A percentile compares a stretch with the other conserved stretches of the same genome.
Evolutionary conservation across 2,329 filamentous ascomycete genomes (phyloP).

Genomic region (Ceratocystis ficicola): DNA sequence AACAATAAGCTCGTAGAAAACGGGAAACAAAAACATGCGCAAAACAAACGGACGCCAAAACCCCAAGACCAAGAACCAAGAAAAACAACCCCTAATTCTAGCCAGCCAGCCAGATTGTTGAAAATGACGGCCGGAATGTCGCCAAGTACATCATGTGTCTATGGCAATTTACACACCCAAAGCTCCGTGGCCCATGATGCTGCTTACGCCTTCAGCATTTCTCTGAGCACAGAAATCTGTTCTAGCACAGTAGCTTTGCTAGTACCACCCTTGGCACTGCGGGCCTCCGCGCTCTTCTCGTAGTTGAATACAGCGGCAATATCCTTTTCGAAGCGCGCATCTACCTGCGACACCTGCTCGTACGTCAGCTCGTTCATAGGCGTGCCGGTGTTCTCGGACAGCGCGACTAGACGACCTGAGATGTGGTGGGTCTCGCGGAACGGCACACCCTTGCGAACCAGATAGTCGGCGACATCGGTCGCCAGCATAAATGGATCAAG

Average conservation of each 20-base stretch:
- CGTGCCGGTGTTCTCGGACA: slow-evolving; percentile 51
- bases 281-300: slow-evolving; percentile 69
- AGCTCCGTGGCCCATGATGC: not conserved
- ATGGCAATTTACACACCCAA: not conserved
- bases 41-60: slow-evolving; percentile 7
- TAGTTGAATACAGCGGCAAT: slow-evolving; percentile 64
- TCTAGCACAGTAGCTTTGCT: slow-evolving; percentile 55
- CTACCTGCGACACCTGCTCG: slow-evolving; percentile 55
- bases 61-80: not conserved
- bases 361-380: slow-evolving; percentile 59
- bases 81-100: slow-evolving; percentile 4
- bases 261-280: slow-evolving; percentile 64
- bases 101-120: not conserved
- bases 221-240: slow-evolving; percentile 45
- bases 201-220: slow-evolving; percentile 28
- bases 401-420: slow-evolving; percentile 55
- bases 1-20: not conserved
- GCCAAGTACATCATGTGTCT: not conserved
- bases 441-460: slow-evolving; percentile 55
- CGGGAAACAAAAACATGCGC: not conserved
- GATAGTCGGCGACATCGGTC: slow-evolving; percentile 53
- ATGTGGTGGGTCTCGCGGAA: slow-evolving; percentile 76
- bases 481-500: slow-evolving; percentile 77
- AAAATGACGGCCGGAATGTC: not conserved
- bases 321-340: slow-evolving; percentile 58